Conservation (phyloP, 2,329 filamentous ascomycete genomes). For the Stemphylium vesicarium region DNA sequence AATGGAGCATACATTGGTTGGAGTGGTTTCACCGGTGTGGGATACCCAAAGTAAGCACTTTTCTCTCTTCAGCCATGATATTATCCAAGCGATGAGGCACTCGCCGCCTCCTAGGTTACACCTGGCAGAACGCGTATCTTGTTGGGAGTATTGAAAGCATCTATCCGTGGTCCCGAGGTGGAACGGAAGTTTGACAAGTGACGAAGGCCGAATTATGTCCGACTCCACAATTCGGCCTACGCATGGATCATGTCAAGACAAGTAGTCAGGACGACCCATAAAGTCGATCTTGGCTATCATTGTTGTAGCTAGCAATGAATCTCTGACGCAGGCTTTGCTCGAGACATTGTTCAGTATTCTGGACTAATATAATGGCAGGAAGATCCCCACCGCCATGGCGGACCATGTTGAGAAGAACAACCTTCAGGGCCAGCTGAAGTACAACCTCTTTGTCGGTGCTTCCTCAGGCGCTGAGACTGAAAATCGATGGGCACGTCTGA, state of each 20-base stretch:
- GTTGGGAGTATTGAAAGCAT: slow-evolving; percentile 12
- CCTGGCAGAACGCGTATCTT: neutral
- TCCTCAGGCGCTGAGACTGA: slow-evolving; percentile 89
- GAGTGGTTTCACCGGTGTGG: slow-evolving; percentile 90
- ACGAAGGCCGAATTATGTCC: slow-evolving; percentile 34
- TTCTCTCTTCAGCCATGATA: neutral
- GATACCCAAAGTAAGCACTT: slow-evolving; percentile 77
- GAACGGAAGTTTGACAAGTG: slow-evolving; percentile 35
- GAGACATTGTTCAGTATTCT: neutral
- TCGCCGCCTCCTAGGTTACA: neutral
- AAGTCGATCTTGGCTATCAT: neutral
- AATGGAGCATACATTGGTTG: slow-evolving; percentile 87
- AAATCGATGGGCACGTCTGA: slow-evolving; percentile 84
- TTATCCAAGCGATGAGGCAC: neutral
- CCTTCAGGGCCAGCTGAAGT: slow-evolving; percentile 82
- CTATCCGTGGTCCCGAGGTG: slow-evolving; percentile 29
- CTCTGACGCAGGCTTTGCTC: neutral
- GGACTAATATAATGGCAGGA: slow-evolving; percentile 58
- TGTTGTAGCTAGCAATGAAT: slow-evolving; percentile 6
- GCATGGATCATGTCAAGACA: slow-evolving; percentile 14
- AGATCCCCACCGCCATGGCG: slow-evolving; percentile 81
- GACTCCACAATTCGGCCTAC: slow-evolving; percentile 18
- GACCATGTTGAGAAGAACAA: slow-evolving; percentile 85
- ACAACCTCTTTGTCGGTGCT: slow-evolving; percentile 88
- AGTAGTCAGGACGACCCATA: neutral